Evolutionary conservation across 169 alveolate species (phyloP).

Genomic region (Sarcocystis neurona): DNA sequence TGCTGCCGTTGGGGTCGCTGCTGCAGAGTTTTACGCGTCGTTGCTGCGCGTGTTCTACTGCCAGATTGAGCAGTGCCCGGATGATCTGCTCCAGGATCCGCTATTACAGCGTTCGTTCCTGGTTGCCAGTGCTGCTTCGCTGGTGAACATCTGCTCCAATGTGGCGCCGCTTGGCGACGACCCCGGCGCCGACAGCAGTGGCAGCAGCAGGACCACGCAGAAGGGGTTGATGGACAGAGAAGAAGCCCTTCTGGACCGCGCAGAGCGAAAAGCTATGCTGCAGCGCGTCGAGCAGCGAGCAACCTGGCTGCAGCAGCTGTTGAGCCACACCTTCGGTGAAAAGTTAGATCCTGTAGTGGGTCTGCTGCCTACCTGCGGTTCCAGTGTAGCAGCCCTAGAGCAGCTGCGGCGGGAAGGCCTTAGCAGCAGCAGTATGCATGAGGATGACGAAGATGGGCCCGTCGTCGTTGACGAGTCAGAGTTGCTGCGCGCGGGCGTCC

Average conservation of each 20-base stretch:
- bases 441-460: slow-evolving; percentile 16
- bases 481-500: background rate
- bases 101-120: background rate
- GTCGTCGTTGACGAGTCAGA: background rate
- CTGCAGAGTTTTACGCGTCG: slow-evolving; percentile 1
- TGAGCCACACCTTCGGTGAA: background rate
- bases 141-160: background rate
- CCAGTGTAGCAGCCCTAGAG: too few relatives aligned
- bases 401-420: background rate
- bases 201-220: background rate
- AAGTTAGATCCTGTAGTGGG: too few relatives aligned
- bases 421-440: background rate
- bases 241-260: background rate
- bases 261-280: background rate
- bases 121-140: background rate
- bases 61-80: slow-evolving; percentile 20
- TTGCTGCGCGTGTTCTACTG: slow-evolving; percentile 18
- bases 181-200: background rate
- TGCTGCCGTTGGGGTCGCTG: background rate
- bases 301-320: background rate
- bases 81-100: slow-evolving; percentile 1
- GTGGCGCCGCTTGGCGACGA: background rate
- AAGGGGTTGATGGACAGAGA: background rate
- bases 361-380: too few relatives aligned
- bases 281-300: background rate